Evolutionary conservation across 2,329 filamentous ascomycete genomes (phyloP).

Genomic region (Microcera coccophila): DNA sequence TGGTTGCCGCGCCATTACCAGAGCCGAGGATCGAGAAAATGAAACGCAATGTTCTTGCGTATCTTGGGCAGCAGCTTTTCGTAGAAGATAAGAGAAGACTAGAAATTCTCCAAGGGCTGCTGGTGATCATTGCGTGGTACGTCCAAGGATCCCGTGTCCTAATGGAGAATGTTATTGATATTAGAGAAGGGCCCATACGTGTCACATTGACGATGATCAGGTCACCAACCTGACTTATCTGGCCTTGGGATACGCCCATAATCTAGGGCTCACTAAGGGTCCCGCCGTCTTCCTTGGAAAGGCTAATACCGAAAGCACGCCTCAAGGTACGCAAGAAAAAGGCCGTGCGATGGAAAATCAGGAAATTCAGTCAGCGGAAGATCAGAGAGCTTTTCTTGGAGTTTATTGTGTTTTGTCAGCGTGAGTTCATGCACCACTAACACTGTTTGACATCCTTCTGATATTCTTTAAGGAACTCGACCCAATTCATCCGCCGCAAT

Average conservation of each 20-base stretch:
- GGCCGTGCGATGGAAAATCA: background rate
- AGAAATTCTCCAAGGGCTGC: conserved; percentile 44
- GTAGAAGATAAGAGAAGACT: conserved; percentile 39
- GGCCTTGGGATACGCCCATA: conserved; percentile 40
- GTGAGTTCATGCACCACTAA: conserved; percentile 23
- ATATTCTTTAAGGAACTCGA: conserved; percentile 30
- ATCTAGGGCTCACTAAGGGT: conserved; percentile 33
- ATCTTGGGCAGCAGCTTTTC: conserved; percentile 41
- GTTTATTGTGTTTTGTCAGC: conserved; percentile 39
- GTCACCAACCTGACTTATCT: conserved; percentile 38
- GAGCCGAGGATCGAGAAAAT: conserved; percentile 34
- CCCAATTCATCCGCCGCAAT: conserved; percentile 35
- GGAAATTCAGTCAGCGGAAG: conserved; percentile 32
- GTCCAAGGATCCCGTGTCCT: background rate
- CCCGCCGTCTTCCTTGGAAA: conserved; percentile 7
- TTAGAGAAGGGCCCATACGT: conserved; percentile 31
- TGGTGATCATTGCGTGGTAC: conserved; percentile 46
- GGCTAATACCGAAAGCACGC: conserved; percentile 7
- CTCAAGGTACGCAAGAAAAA: conserved; percentile 11
- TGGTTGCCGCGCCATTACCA: conserved; percentile 33
- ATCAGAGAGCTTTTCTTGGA: conserved; percentile 37
- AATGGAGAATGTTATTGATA: background rate
- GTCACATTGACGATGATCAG: conserved; percentile 34
- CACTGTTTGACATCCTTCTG: background rate
- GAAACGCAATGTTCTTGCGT: conserved; percentile 39